Conservation (phyloP, 352 stramenopile species). For the Globisporangium iwayamae region DNA sequence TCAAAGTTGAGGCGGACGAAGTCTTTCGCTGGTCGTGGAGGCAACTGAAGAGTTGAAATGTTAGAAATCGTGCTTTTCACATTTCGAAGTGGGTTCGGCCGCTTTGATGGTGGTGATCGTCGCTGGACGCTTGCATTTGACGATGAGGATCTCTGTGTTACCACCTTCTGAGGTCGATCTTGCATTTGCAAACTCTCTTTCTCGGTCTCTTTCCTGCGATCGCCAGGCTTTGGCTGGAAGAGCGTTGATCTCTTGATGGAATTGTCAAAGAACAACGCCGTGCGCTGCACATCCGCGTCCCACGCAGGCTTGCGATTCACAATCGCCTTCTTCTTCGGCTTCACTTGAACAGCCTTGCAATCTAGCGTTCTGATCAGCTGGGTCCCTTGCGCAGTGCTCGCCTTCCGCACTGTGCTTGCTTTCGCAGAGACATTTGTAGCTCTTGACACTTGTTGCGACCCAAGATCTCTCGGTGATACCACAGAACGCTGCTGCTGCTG, state of each 20-base stretch:
- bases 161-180: neutral
- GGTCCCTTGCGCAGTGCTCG: neutral
- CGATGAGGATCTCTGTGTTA: neutral
- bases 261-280: conserved; percentile 38
- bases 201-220: conserved; percentile 30
- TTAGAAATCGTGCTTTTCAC: conserved; percentile 10
- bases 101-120: conserved; percentile 8
- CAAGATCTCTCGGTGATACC: neutral
- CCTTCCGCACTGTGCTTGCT: neutral
- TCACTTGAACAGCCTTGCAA: neutral
- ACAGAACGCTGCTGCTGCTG: neutral
- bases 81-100: neutral
- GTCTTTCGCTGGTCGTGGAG: conserved; percentile 32
- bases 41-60: conserved; percentile 1
- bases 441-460: neutral
- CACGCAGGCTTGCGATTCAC: conserved; percentile 32
- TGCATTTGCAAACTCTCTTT: conserved; percentile 13
- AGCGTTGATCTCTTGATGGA: conserved; percentile 50
- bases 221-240: conserved; percentile 41
- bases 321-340: neutral
- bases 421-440: neutral
- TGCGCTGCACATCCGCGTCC: conserved; percentile 35
- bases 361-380: neutral
- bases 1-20: conserved; percentile 63
- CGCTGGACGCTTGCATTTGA: conserved; percentile 16